phyloP scores from a whole-genome alignment of 768 basidiomycete species.

The Lentinula boryana region DNA sequence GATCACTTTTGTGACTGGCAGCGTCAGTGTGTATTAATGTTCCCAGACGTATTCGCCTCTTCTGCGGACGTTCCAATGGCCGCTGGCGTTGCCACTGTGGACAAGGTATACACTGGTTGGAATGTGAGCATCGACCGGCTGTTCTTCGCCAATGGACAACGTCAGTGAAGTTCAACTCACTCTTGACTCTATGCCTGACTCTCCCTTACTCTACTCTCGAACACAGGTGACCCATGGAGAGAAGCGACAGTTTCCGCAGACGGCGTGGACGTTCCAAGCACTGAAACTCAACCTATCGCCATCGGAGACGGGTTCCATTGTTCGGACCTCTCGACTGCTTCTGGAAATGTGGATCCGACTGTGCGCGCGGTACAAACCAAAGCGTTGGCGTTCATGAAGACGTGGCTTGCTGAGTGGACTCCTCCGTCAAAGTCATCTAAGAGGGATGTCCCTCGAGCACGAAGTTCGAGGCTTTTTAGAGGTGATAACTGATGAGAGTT shows the following conservation, averaged over 20 bases:
- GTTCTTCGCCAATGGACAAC: constrained; percentile 66
- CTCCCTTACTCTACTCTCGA: background rate
- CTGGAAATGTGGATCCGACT: constrained; percentile 41
- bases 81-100: constrained; percentile 36
- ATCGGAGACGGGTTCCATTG: constrained; percentile 62
- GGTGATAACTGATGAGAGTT: background rate
- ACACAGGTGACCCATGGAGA: constrained; percentile 66
- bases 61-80: constrained; percentile 27
- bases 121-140: constrained; percentile 47
- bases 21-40: constrained; percentile 70
- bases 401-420: constrained; percentile 48
- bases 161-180: constrained; percentile 31
- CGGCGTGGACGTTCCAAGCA: constrained; percentile 37
- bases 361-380: constrained; percentile 48
- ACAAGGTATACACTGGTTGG: constrained; percentile 57
- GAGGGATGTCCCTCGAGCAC: background rate
- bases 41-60: constrained; percentile 48
- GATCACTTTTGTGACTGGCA: constrained; percentile 14
- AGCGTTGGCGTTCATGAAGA: constrained; percentile 45
- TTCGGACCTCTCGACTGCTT: constrained; percentile 44
- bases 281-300: constrained; percentile 48
- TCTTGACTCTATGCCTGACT: background rate
- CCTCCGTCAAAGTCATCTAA: background rate
- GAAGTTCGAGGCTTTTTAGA: background rate
- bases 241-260: constrained; percentile 63